A percentile compares a stretch with the other conserved stretches of the same genome.
Evolutionary conservation across 2,329 filamentous ascomycete genomes (phyloP).

Genomic region (Monosporascus sp.): DNA sequence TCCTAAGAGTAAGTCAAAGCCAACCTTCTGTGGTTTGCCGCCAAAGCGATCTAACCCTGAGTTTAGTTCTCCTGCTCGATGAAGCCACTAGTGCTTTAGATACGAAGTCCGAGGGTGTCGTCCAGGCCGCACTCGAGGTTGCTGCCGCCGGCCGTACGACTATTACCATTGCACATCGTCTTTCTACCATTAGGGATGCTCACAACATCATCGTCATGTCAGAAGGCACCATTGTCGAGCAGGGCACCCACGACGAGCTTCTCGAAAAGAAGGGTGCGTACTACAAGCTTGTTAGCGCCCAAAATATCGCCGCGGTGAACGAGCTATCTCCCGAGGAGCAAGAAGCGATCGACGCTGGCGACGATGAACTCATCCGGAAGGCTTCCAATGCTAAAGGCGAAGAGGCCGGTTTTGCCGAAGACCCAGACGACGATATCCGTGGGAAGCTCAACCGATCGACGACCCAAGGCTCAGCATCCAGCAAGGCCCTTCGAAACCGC

Average conservation of each 20-base stretch:
- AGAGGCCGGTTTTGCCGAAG: conserved; percentile 37
- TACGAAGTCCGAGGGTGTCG: conserved; percentile 89
- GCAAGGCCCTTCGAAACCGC: conserved; percentile 58
- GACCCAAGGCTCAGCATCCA: conserved; percentile 60
- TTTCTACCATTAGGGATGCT: conserved; percentile 90
- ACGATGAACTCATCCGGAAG: conserved; percentile 46
- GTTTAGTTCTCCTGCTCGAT: conserved; percentile 72
- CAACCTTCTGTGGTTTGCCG: neutral
- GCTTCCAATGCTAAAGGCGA: conserved; percentile 32
- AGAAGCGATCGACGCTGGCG: conserved; percentile 41
- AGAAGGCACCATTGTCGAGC: conserved; percentile 79
- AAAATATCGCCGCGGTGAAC: conserved; percentile 66
- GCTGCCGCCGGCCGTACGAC: conserved; percentile 85
- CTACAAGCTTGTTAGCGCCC: conserved; percentile 78
- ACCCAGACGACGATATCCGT: conserved; percentile 58
- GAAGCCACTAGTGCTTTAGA: conserved; percentile 93
- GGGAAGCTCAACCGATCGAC: conserved; percentile 50
- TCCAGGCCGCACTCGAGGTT: conserved; percentile 85
- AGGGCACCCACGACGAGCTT: conserved; percentile 80
- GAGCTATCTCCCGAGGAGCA: conserved; percentile 47
- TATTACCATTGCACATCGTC: conserved; percentile 89
- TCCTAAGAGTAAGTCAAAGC: conserved; percentile 57
- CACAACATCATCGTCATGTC: conserved; percentile 96
- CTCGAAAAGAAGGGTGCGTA: conserved; percentile 69
- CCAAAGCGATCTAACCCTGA: conserved; percentile 7